Conservation (phyloP, 331 rosid species). For the Acacia pycnantha region DNA sequence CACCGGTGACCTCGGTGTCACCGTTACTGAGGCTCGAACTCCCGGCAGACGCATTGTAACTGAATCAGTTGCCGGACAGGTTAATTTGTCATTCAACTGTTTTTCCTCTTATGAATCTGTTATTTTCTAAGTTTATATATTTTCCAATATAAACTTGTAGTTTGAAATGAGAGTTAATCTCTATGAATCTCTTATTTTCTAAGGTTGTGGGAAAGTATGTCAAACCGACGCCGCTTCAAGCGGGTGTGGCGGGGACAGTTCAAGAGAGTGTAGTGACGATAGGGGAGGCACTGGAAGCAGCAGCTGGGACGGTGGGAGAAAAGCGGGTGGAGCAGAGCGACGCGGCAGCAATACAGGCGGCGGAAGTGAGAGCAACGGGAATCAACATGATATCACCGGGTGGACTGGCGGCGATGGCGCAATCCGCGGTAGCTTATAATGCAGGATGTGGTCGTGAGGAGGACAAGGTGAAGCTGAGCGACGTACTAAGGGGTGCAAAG, state of each 20-base stretch:
- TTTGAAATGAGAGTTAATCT: neutral
- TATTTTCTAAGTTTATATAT: neutral
- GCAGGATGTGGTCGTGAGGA: slow-evolving; percentile 29
- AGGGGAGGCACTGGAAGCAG: slow-evolving; percentile 84
- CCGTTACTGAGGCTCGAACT: slow-evolving; percentile 43
- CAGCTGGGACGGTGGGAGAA: slow-evolving; percentile 43
- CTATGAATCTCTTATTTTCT: neutral
- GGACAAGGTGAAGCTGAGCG: slow-evolving; percentile 58
- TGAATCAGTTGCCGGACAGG: slow-evolving; percentile 78
- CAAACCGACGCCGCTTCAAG: slow-evolving; percentile 38
- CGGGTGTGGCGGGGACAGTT: neutral
- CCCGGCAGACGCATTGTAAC: slow-evolving; percentile 67
- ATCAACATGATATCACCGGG: slow-evolving; percentile 42
- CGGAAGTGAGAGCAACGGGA: slow-evolving; percentile 67
- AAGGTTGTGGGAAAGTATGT: slow-evolving; percentile 49
- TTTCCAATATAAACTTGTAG: neutral
- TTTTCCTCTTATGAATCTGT: too few relatives aligned
- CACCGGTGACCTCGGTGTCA: slow-evolving; percentile 52
- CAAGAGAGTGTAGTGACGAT: slow-evolving; percentile 48
- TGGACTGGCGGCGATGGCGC: slow-evolving; percentile 62
- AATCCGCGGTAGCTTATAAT: slow-evolving; percentile 62
- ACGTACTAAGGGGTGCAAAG: slow-evolving; percentile 51
- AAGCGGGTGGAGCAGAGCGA: slow-evolving; percentile 63
- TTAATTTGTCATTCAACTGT: neutral
- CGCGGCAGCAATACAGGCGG: slow-evolving; percentile 73